These are phyloP conservation scores for Leptographium wingfieldii DNA, from an alignment of 2,329 filamentous ascomycete genomes.

Conservation along the genomic window DNA sequence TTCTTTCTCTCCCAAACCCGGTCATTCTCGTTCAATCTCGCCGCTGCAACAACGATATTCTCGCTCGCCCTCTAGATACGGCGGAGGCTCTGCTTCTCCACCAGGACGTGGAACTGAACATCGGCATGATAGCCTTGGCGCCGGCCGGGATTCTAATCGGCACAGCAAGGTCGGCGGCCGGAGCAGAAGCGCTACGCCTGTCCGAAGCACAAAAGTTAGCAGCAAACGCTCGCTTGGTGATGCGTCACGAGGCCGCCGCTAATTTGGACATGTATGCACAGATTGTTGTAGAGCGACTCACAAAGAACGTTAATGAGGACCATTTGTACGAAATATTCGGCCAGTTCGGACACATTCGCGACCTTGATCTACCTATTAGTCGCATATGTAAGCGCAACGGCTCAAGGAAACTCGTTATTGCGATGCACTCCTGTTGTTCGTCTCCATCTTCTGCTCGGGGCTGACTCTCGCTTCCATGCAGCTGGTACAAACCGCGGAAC, in stretches of 20 bases:
- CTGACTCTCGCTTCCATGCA: slow-evolving; percentile 2
- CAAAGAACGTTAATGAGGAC: slow-evolving; percentile 82
- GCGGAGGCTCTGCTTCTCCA: slow-evolving; percentile 16
- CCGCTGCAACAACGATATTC: not conserved
- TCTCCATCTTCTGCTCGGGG: not conserved
- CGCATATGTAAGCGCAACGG: slow-evolving; percentile 54
- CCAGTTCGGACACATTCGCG: slow-evolving; percentile 71
- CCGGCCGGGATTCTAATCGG: slow-evolving; percentile 21
- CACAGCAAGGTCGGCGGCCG: slow-evolving; percentile 11
- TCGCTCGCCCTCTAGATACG: slow-evolving; percentile 1
- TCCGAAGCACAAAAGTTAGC: slow-evolving; percentile 40
- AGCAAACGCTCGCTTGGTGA: slow-evolving; percentile 8
- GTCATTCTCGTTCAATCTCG: not conserved
- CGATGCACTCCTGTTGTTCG: no score
- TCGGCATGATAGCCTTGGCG: slow-evolving; percentile 20
- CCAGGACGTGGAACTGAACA: slow-evolving; percentile 25
- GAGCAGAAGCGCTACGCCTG: slow-evolving; percentile 21
- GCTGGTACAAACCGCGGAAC: slow-evolving; percentile 78
- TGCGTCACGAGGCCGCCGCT: not conserved
- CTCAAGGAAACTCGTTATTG: not conserved
- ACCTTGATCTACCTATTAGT: slow-evolving; percentile 84
- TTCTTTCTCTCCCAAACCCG: slow-evolving; percentile 1
- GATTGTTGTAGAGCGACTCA: slow-evolving; percentile 93
- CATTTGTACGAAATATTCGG: slow-evolving; percentile 91
- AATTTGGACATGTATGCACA: slow-evolving; percentile 22